phyloP scores from a whole-genome alignment of 371 early-diverging fungal species.

The Zancudomyces culisetae region DNA sequence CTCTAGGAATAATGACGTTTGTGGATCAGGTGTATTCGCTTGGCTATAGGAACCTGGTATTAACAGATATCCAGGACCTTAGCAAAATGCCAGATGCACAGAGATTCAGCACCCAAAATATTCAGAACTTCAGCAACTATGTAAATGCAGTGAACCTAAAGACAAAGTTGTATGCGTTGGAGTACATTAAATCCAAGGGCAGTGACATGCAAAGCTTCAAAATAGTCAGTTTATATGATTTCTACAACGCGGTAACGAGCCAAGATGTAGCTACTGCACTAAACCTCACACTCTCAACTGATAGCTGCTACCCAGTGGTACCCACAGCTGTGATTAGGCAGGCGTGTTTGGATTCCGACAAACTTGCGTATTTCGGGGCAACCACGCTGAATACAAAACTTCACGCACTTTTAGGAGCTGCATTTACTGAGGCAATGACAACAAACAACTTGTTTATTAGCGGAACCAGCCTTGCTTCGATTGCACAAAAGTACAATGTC shows the following conservation, averaged over 20 bases:
- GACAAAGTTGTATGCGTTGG: neutral
- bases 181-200: neutral
- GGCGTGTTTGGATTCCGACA: constrained; percentile 6
- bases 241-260: neutral
- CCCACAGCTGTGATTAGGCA: neutral
- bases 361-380: constrained; percentile 4
- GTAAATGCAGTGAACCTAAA: neutral
- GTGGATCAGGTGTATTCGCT: constrained; percentile 3
- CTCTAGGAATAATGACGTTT: neutral
- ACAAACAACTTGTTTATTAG: neutral
- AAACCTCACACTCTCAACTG: neutral
- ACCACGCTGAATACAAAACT: constrained; percentile 4
- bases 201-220: neutral
- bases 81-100: constrained; percentile 1
- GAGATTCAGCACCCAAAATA: neutral
- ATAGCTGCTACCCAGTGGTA: neutral
- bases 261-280: neutral
- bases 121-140: neutral
- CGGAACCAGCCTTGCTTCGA: neutral
- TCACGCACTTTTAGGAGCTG: constrained; percentile 6
- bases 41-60: constrained; percentile 7
- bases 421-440: constrained; percentile 4
- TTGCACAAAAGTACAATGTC: constrained; percentile 1
- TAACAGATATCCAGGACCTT: constrained; percentile 6
- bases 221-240: neutral